These are phyloP conservation scores for Physcomitrium patens DNA, from an alignment of 225 moss, liverwort and hornwort genomes.

Conservation along the genomic window DNA sequence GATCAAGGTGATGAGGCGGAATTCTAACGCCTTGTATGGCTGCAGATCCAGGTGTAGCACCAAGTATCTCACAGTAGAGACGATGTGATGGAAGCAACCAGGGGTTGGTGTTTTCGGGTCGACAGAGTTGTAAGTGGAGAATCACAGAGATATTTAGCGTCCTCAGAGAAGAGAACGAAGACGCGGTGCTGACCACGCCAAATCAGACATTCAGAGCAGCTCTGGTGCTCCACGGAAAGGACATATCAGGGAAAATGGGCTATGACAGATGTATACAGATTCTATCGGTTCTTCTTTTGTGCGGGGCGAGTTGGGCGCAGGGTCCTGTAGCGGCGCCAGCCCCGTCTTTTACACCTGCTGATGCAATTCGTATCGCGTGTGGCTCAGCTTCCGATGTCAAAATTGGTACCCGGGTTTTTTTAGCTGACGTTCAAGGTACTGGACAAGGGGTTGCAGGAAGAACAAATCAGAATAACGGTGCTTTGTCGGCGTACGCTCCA, in stretches of 20 bases:
- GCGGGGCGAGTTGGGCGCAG: constrained; percentile 29
- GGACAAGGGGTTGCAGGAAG: constrained; percentile 53
- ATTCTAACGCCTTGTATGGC: constrained; percentile 17
- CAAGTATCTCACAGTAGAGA: neutral
- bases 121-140: neutral
- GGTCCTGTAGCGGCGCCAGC: constrained; percentile 28
- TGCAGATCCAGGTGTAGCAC: constrained; percentile 35
- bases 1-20: neutral
- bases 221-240: constrained; percentile 28
- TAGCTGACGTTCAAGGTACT: constrained; percentile 48
- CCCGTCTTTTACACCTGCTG: constrained; percentile 30
- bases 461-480: constrained; percentile 41
- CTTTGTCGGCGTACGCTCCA: constrained; percentile 33
- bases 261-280: constrained; percentile 22
- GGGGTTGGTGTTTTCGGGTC: neutral
- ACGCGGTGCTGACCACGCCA: constrained; percentile 44
- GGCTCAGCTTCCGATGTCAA: constrained; percentile 56
- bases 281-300: constrained; percentile 30
- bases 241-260: constrained; percentile 32
- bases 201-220: neutral
- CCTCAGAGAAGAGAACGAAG: neutral
- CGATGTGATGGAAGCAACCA: constrained; percentile 19
- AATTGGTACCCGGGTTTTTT: constrained; percentile 34
- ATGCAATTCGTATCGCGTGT: constrained; percentile 54
- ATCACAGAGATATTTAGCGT: neutral